Evolutionary conservation across 495 filamentous ascomycete species (phyloP), one percentile per base, ranked within the genome.

Genomic region (Cenococcum geophilum): DNA sequence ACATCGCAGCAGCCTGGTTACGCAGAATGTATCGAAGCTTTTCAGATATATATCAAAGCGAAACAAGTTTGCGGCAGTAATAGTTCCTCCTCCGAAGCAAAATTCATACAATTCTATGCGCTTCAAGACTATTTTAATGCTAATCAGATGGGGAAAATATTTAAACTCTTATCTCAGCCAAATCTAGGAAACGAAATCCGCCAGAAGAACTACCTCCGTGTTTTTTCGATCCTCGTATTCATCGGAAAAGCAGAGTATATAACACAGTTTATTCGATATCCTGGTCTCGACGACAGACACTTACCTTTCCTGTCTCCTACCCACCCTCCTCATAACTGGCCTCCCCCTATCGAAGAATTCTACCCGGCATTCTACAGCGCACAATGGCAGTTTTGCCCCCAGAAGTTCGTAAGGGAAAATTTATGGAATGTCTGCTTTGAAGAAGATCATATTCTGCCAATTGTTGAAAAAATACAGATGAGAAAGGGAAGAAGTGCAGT

Each of bases 351-450:
- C 9, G 50, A 55, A 5, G 52, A 60, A 0, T 69, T 76, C 47
- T 71, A 74, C 43, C 21, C 63, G 14, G 2, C 42, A 4, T 71
- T 77, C 40, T 66, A 51, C 22, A 53, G 69, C 11, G 50, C 59
- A 21, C 76, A 78, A 59, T 74, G 74, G 70, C 61, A 54, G 27
- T 77, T 75, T 63, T 77, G 73, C 57, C 68, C 73, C 11, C 14
- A 14, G 4, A 18, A 45, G 40, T 45, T 45, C 18, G 11, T 16
- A 18, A 45, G 11, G 14, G 18, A 45, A 14, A 18, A 45, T 1
- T 4, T 45, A 14, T 14, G 40, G 40, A 32, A 32, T 6, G 40
- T 45, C 12, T 18, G 40, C 12, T 10, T 63, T 21, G 55, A 57
- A 34, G 36, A 23, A 47, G 63, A 68, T 45, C 18, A 23, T 23